Evolutionary conservation across 768 basidiomycete genomes (phyloP).

Genomic region (Pisolithus sp.): DNA sequence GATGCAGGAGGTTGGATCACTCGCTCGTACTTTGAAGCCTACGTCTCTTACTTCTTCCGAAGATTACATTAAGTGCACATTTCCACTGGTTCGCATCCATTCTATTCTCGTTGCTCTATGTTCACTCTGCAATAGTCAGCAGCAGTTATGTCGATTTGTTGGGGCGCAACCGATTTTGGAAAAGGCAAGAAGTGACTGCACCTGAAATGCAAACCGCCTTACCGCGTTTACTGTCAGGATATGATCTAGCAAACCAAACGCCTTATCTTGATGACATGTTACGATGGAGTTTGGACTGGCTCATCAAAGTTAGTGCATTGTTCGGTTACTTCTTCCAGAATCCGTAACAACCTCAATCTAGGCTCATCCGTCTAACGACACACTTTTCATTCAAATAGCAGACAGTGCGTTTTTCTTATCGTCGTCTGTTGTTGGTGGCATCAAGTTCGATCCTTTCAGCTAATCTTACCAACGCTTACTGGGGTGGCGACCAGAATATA

Average conservation of each 20-base stretch:
- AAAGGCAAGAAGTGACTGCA: slow-evolving; percentile 40
- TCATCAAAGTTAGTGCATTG: slow-evolving; percentile 63
- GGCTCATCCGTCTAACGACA: slow-evolving; percentile 73
- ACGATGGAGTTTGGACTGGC: slow-evolving; percentile 88
- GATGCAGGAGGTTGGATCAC: slow-evolving; percentile 75
- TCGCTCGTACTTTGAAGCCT: not conserved
- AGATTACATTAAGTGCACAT: slow-evolving; percentile 89
- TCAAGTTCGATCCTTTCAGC: slow-evolving; percentile 30
- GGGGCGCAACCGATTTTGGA: slow-evolving; percentile 85
- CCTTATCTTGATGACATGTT: slow-evolving; percentile 88
- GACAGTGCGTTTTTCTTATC: slow-evolving; percentile 39
- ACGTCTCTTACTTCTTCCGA: not conserved
- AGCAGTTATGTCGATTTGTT: slow-evolving; percentile 78
- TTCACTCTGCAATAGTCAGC: slow-evolving; percentile 47
- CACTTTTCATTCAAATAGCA: slow-evolving; percentile 74
- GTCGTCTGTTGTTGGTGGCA: not conserved
- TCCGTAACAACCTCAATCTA: slow-evolving; percentile 22
- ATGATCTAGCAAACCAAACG: slow-evolving; percentile 81
- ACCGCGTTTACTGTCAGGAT: slow-evolving; percentile 40
- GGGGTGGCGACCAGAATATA: slow-evolving; percentile 82
- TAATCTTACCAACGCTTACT: slow-evolving; percentile 68
- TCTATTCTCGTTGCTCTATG: not conserved
- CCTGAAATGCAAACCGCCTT: not conserved
- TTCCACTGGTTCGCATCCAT: slow-evolving; percentile 56
- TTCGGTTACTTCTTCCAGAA: not conserved